These are phyloP conservation scores for Mucor plumbeus DNA, from an alignment of 371 early-diverging fungal genomes.

Conservation along the genomic window DNA sequence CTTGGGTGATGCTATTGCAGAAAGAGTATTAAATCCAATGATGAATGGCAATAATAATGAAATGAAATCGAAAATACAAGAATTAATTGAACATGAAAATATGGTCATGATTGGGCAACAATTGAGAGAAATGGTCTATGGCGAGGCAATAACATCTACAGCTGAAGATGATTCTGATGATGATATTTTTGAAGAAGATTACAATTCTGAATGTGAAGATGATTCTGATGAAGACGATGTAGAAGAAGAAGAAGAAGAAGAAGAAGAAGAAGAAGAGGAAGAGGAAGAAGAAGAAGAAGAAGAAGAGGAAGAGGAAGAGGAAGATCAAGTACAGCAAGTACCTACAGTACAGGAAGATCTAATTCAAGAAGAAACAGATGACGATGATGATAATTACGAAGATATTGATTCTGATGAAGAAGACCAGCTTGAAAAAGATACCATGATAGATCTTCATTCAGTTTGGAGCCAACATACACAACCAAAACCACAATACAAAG, in stretches of 20 bases:
- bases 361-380: slow-evolving; percentile 1
- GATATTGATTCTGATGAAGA: background rate
- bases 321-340: background rate
- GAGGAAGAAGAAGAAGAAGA: background rate
- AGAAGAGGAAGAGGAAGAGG: background rate
- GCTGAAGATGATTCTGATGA: background rate
- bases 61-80: background rate
- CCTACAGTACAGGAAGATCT: background rate
- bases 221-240: background rate
- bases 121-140: background rate
- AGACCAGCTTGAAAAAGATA: background rate
- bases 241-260: background rate
- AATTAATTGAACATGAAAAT: background rate
- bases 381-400: background rate
- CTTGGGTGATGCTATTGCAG: slow-evolving; percentile 3
- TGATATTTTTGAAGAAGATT: background rate
- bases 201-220: background rate
- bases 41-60: background rate
- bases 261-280: background rate
- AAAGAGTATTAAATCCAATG: background rate
- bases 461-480: background rate
- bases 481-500: background rate
- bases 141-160: background rate
- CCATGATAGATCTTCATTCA: background rate
- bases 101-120: background rate